Evolutionary conservation across 2,329 filamentous ascomycete species (phyloP).

Genomic region (Knoxdaviesia capensis): DNA sequence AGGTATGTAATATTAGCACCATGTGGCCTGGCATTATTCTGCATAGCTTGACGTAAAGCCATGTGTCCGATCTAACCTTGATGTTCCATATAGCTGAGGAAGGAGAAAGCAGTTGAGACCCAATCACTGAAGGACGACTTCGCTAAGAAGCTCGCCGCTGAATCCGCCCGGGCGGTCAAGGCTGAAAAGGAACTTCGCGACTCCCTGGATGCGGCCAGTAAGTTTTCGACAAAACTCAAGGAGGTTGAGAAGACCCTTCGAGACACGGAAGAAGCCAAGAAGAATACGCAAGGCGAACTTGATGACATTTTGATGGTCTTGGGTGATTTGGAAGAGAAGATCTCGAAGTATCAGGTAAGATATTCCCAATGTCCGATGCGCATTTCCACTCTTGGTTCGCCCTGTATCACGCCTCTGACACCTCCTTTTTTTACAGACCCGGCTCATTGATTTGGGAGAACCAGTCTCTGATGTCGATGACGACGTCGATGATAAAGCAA

Average conservation of each 20-base stretch:
- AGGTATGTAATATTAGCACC: constrained; percentile 17
- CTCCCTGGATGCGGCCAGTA: neutral
- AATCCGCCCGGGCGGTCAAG: no score
- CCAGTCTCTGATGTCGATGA: constrained; percentile 60
- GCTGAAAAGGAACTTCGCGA: no score
- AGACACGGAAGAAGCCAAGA: constrained; percentile 27
- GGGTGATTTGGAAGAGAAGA: constrained; percentile 61
- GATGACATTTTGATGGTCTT: constrained; percentile 71
- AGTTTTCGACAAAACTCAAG: constrained; percentile 9
- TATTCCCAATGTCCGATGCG: no score
- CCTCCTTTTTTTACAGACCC: constrained; percentile 18
- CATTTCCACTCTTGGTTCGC: no score
- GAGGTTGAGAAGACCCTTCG: constrained; percentile 11
- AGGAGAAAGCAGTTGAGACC: constrained; percentile 16
- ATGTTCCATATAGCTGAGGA: no score
- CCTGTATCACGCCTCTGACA: neutral
- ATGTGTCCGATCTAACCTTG: no score
- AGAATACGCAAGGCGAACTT: constrained; percentile 52
- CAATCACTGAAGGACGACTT: constrained; percentile 26
- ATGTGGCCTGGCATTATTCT: no score
- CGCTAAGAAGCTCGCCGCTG: constrained; percentile 13
- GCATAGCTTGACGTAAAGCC: no score
- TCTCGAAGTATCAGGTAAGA: constrained; percentile 51
- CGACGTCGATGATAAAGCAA: constrained; percentile 36
- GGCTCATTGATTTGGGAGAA: constrained; percentile 45